phyloP scores from a whole-genome alignment of 192 early-diverging fungal genomes.

The Martensiomyces pterosporus region DNA sequence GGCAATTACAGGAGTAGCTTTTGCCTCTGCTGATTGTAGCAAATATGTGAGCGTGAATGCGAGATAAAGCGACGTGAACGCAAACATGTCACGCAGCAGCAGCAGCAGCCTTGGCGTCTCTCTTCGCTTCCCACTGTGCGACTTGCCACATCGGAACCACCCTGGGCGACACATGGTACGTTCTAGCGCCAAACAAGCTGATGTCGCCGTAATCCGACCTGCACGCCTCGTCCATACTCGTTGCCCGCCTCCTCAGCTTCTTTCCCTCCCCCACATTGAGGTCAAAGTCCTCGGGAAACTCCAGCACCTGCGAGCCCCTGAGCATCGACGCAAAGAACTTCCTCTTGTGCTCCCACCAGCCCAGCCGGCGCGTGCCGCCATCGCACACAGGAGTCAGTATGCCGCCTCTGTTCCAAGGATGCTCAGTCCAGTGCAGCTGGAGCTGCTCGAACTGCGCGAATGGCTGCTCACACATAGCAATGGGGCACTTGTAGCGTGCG shows the following conservation, averaged over 20 bases:
- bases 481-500: slow-evolving; percentile 21
- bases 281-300: slow-evolving; percentile 22
- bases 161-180: slow-evolving; percentile 35
- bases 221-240: slow-evolving; percentile 33
- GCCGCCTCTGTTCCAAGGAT: slow-evolving; percentile 42
- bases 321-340: slow-evolving; percentile 37
- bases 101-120: neutral
- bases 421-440: slow-evolving; percentile 36
- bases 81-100: neutral
- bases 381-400: slow-evolving; percentile 39
- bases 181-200: slow-evolving; percentile 20
- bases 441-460: slow-evolving; percentile 29
- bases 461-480: slow-evolving; percentile 14
- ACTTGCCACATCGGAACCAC: slow-evolving; percentile 42
- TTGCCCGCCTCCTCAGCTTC: slow-evolving; percentile 8
- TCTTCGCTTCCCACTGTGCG: slow-evolving; percentile 21
- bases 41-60: too few species aligned
- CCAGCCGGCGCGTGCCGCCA: slow-evolving; percentile 30
- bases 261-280: too few species aligned
- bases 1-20: too few species aligned
- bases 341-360: slow-evolving; percentile 42
- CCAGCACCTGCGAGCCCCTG: slow-evolving; percentile 9
- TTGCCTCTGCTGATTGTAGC: too few species aligned
- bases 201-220: slow-evolving; percentile 40
- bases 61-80: too few species aligned